These are phyloP conservation scores for Lanmaoa rubissima DNA, from an alignment of 768 basidiomycete genomes.

Conservation along the genomic window DNA sequence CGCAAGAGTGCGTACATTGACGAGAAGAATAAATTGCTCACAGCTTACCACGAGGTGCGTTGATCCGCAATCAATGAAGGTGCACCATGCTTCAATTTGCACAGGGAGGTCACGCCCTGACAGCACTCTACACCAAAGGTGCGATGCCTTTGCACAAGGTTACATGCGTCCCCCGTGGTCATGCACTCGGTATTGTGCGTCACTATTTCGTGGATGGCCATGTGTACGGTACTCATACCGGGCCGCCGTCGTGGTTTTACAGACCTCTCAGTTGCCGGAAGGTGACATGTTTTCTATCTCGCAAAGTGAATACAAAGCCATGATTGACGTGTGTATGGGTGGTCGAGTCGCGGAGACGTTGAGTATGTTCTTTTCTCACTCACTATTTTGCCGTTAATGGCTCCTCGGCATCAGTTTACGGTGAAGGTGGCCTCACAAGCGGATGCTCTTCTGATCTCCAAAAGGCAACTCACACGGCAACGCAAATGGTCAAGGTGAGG, in stretches of 20 bases:
- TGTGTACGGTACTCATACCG: conserved; percentile 9
- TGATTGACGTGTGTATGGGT: conserved; percentile 91
- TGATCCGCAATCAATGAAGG: not conserved
- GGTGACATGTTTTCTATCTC: conserved; percentile 73
- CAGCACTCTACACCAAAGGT: conserved; percentile 90
- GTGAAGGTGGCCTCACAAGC: conserved; percentile 82
- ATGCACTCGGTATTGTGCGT: conserved; percentile 84
- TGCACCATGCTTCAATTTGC: conserved; percentile 10
- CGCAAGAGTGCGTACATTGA: conserved; percentile 87
- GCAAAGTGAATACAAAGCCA: conserved; percentile 70
- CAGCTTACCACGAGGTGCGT: conserved; percentile 92
- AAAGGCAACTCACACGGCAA: conserved; percentile 76
- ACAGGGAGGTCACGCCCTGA: conserved; percentile 90
- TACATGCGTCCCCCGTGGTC: conserved; percentile 94
- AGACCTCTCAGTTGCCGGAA: conserved; percentile 79
- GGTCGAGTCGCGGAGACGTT: conserved; percentile 95
- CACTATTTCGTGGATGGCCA: not conserved
- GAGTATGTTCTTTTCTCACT: conserved; percentile 43
- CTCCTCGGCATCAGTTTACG: conserved; percentile 60
- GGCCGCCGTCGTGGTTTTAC: conserved; percentile 1
- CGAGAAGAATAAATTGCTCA: conserved; percentile 80
- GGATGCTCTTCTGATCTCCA: conserved; percentile 89
- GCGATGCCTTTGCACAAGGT: conserved; percentile 98
- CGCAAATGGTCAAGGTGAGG: conserved; percentile 85
- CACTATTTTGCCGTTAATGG: conserved; percentile 8